Evolutionary conservation across 163 green algal species (phyloP).

Genomic region (Coccomyxa subellipsoidea): DNA sequence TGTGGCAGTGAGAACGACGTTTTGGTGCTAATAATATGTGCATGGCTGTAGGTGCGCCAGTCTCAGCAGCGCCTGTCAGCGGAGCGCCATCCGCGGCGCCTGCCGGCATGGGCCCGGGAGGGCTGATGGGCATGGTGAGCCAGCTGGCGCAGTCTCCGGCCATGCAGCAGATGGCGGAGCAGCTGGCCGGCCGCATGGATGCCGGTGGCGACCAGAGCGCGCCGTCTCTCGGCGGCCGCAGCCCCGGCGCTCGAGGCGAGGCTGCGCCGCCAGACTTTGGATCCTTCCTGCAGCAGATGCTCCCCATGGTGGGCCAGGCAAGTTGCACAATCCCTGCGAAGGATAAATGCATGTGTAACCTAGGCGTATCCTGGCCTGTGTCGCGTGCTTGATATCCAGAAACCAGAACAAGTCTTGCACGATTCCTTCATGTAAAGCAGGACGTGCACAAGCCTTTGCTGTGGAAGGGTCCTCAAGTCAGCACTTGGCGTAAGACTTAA

Average conservation of each 20-base stretch:
- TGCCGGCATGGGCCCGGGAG: background rate
- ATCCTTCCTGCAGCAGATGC: conserved; percentile 1
- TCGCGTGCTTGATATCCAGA: no score
- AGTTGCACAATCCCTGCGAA: background rate
- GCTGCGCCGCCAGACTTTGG: background rate
- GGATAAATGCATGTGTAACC: no score
- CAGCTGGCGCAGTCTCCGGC: conserved; percentile 3
- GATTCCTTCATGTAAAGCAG: no score
- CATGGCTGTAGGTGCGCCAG: background rate
- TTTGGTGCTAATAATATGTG: no score
- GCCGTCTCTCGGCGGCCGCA: background rate
- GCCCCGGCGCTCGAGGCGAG: background rate
- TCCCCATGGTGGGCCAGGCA: background rate
- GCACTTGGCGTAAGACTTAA: background rate
- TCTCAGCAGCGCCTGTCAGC: background rate
- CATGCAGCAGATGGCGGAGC: conserved; percentile 1
- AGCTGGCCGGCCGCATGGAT: background rate
- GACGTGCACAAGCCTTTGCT: background rate
- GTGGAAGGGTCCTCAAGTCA: background rate
- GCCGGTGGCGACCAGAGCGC: background rate
- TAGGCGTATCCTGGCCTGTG: no score
- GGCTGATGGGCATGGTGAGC: background rate
- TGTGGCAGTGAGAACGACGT: no score
- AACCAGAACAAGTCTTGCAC: no score
- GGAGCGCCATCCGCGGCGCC: background rate